A percentile compares a stretch with the other conserved stretches of the same genome.
These are phyloP conservation scores for Lasiosphaeriaceae sp. DNA, from an alignment of 495 filamentous ascomycete species.

Conservation along the genomic window DNA sequence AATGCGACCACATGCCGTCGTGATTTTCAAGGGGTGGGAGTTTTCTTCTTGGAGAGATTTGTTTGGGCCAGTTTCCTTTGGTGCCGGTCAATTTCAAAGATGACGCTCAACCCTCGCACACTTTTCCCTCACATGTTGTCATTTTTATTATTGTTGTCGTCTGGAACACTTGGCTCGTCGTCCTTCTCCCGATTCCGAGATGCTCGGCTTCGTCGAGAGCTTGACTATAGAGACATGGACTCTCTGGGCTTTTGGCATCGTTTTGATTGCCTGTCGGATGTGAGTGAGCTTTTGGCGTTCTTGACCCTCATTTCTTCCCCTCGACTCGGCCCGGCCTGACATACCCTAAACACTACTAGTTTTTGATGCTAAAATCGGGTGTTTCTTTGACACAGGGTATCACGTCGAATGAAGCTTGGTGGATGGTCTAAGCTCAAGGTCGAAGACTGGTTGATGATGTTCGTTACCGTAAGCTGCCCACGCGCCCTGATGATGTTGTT, in stretches of 20 bases:
- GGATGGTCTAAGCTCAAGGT: slow-evolving; percentile 7
- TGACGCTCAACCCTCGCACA: too few species aligned
- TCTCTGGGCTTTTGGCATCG: slow-evolving; percentile 5
- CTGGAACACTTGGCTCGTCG: not conserved
- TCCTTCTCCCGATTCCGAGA: not conserved
- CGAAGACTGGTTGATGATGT: slow-evolving; percentile 14
- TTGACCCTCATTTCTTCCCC: not conserved
- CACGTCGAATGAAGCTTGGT: slow-evolving; percentile 10
- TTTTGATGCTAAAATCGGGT: not conserved
- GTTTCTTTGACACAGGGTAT: slow-evolving; percentile 8
- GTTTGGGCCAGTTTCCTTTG: too few species aligned
- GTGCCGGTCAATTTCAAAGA: too few species aligned
- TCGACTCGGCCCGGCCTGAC: too few species aligned
- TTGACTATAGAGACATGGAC: slow-evolving; percentile 15
- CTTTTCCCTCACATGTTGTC: not conserved
- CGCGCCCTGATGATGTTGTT: not conserved
- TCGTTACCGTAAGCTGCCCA: slow-evolving; percentile 1
- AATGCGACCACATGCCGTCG: too few species aligned
- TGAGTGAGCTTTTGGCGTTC: not conserved
- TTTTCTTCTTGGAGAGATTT: too few species aligned
- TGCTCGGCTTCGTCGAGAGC: slow-evolving; percentile 8
- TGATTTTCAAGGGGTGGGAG: too few species aligned
- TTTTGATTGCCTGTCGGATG: slow-evolving; percentile 13
- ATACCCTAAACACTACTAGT: too few species aligned
- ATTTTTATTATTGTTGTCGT: not conserved